Percentiles rank a stretch among this genome's conserved stretches.
Evolutionary conservation across 2,329 filamentous ascomycete genomes (phyloP).

Genomic region (Fusarium sp.): DNA sequence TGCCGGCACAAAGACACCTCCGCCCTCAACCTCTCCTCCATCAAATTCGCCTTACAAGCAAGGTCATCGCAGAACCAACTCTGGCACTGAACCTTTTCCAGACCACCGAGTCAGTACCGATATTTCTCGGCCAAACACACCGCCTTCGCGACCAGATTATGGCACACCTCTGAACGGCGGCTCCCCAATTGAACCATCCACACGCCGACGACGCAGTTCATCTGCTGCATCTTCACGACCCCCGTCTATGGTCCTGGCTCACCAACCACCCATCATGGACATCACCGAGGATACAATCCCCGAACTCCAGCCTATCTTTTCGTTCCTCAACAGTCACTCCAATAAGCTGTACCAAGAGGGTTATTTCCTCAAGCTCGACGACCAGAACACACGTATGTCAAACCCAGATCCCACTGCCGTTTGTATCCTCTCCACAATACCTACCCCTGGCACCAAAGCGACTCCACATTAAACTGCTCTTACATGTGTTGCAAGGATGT

Average conservation of each 20-base stretch:
- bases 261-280: conserved; percentile 88
- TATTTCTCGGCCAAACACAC: conserved; percentile 53
- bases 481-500: conserved; percentile 19
- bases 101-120: conserved; percentile 51
- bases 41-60: conserved; percentile 49
- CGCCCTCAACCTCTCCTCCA: conserved; percentile 58
- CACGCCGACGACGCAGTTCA: conserved; percentile 60
- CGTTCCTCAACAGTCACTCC: conserved; percentile 90
- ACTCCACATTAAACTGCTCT: conserved; percentile 19
- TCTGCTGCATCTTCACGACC: conserved; percentile 65
- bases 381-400: conserved; percentile 85
- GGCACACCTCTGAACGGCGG: conserved; percentile 55
- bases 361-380: conserved; percentile 96
- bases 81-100: conserved; percentile 49
- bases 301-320: conserved; percentile 94
- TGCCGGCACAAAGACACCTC: conserved; percentile 58
- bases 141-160: conserved; percentile 56
- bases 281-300: conserved; percentile 86
- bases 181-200: conserved; percentile 56
- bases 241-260: conserved; percentile 86
- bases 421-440: conserved; percentile 14
- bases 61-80: conserved; percentile 47
- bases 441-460: conserved; percentile 23
- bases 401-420: conserved; percentile 42
- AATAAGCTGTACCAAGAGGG: conserved; percentile 99